Conservation (phyloP, 495 filamentous ascomycete species). For the Pyrenula massariospora region DNA sequence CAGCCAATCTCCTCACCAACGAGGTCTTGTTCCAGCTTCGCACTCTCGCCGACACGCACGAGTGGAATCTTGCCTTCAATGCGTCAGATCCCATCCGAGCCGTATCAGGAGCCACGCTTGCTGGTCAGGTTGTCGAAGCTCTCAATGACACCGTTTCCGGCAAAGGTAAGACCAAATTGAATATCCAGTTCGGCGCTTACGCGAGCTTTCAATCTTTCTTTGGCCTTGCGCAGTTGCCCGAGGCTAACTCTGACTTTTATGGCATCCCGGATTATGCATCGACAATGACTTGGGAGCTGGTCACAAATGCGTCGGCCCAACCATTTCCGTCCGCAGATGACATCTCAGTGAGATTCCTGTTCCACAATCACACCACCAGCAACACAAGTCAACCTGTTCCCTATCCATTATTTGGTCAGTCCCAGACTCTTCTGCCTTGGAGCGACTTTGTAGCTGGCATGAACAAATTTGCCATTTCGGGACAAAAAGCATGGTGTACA, state of each 20-base stretch:
- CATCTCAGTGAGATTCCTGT: conserved; percentile 38
- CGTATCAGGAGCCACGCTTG: conserved; percentile 32
- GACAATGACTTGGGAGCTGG: conserved; percentile 41
- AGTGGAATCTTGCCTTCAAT: conserved; percentile 43
- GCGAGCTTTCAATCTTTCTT: conserved; percentile 39
- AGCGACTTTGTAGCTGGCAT: conserved; percentile 26
- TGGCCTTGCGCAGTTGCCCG: conserved; percentile 31
- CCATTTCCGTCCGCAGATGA: conserved; percentile 20
- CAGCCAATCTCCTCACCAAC: conserved; percentile 19
- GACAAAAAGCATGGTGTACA: conserved; percentile 30
- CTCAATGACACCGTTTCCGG: conserved; percentile 32
- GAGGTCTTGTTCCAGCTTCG: conserved; percentile 24
- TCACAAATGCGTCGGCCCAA: conserved; percentile 28
- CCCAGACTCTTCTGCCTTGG: conserved; percentile 25
- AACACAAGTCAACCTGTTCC: conserved; percentile 12
- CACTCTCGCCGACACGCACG: conserved; percentile 34
- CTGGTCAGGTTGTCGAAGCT: conserved; percentile 30
- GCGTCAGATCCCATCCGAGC: conserved; percentile 31
- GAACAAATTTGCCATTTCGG: conserved; percentile 26
- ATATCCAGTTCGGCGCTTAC: conserved; percentile 38
- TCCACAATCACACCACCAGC: conserved; percentile 38
- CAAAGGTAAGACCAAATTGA: conserved; percentile 25
- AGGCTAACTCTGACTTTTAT: conserved; percentile 22
- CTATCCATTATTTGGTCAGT: conserved; percentile 33
- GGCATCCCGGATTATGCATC: conserved; percentile 42